phyloP scores from a whole-genome alignment of 2,329 filamentous ascomycete species.

The Xylaria sp. region DNA sequence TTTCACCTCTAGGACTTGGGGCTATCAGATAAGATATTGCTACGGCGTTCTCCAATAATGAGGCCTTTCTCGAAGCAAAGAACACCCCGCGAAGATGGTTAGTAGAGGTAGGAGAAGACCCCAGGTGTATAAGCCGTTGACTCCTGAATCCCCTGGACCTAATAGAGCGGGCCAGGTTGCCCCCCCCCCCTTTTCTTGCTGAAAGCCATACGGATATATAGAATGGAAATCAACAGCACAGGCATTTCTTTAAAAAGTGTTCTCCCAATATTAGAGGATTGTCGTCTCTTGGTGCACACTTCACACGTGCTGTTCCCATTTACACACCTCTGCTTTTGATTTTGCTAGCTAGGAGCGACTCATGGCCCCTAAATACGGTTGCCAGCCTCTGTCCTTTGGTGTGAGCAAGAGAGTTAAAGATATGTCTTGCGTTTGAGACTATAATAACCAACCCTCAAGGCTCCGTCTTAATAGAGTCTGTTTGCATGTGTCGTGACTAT shows the following conservation, averaged over 20 bases:
- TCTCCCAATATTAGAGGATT: neutral
- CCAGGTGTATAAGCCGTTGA: too few species aligned
- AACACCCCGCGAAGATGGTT: too few species aligned
- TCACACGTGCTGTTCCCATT: neutral
- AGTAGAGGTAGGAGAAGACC: too few species aligned
- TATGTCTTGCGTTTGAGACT: neutral
- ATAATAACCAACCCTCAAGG: neutral
- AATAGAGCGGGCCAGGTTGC: too few species aligned
- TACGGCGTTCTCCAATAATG: too few species aligned
- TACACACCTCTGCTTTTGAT: neutral
- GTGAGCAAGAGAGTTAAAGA: neutral
- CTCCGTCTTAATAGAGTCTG: neutral
- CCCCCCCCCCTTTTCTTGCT: too few species aligned
- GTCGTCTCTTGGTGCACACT: neutral
- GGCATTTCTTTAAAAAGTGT: neutral
- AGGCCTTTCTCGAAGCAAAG: too few species aligned
- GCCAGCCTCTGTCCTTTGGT: neutral
- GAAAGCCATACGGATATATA: too few species aligned
- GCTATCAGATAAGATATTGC: too few species aligned
- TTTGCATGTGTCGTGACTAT: neutral
- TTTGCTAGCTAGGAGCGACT: neutral
- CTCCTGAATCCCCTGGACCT: too few species aligned
- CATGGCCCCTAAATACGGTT: neutral
- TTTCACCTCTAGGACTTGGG: too few species aligned
- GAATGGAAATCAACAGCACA: neutral